Conservation (phyloP, 345 rosid species). For the Syzygium aromaticum region DNA sequence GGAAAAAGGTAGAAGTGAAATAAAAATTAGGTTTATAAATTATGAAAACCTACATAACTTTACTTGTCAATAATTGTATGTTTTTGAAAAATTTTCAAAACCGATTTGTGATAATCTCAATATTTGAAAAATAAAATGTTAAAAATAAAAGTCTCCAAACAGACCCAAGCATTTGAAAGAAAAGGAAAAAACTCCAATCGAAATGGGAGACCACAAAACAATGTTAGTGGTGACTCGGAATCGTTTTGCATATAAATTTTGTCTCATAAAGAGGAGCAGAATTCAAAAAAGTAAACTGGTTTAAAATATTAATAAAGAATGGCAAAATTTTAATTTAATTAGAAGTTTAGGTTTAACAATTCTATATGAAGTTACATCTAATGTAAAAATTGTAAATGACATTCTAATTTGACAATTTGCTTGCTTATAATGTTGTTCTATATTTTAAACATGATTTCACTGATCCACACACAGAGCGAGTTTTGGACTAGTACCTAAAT, state of each 20-base stretch:
- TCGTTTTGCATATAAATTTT: too few species aligned
- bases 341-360: neutral
- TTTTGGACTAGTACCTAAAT: neutral
- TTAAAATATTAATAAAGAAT: neutral
- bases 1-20: accelerated
- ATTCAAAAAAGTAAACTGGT: neutral
- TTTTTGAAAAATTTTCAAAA: too few species aligned
- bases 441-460: neutral
- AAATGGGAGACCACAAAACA: neutral
- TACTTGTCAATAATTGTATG: too few species aligned
- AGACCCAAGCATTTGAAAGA: neutral
- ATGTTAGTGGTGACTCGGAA: neutral
- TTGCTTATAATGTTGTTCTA: neutral
- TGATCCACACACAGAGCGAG: neutral
- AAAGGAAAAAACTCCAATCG: too few species aligned
- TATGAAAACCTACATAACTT: too few species aligned
- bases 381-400: too few species aligned
- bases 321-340: neutral
- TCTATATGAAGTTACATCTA: neutral
- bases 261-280: too few species aligned
- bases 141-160: neutral
- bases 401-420: neutral
- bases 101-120: neutral
- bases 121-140: neutral
- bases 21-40: too few species aligned